Percentiles rank a stretch among this genome's conserved stretches.
Evolutionary conservation across 805 yeast species (phyloP).

Genomic region (Saturnispora mendoncae): DNA sequence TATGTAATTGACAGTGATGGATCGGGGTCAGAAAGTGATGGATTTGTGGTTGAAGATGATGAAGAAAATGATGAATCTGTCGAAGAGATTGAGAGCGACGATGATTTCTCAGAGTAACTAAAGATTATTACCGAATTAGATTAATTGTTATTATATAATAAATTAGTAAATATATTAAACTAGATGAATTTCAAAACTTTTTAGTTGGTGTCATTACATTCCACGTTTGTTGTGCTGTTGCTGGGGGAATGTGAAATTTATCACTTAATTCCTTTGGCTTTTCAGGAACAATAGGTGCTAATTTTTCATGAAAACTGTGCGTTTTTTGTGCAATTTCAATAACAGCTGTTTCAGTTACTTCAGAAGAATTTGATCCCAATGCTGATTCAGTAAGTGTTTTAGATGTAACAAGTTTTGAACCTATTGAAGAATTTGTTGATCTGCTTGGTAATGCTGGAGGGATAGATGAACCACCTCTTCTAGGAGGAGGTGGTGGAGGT

Average conservation of each 20-base stretch:
- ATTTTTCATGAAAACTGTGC: slow-evolving; percentile 14
- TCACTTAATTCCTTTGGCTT: slow-evolving; percentile 24
- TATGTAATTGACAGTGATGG: slow-evolving; percentile 17
- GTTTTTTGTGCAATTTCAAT: no score
- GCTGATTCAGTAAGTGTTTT: no score
- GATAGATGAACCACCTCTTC: slow-evolving; percentile 7
- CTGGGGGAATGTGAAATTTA: slow-evolving; percentile 8
- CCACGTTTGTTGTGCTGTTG: slow-evolving; percentile 16
- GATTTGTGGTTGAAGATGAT: slow-evolving; percentile 12
- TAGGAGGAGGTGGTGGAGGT: slow-evolving; percentile 28
- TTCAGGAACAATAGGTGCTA: slow-evolving; percentile 27
- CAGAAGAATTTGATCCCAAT: no score
- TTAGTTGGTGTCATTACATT: slow-evolving; percentile 28
- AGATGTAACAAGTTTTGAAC: no score
- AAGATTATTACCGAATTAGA: not conserved
- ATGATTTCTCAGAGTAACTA: slow-evolving; percentile 7
- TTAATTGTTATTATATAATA: no score
- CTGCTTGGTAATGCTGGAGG: not conserved
- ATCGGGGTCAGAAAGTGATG: slow-evolving; percentile 14
- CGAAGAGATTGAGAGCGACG: not conserved
- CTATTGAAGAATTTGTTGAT: not conserved
- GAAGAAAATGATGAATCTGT: slow-evolving; percentile 11
- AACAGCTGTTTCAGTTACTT: no score
- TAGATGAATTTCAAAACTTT: slow-evolving; percentile 12
- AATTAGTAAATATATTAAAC: slow-evolving; percentile 1